These are phyloP conservation scores for Cyclocybe aegerita DNA, from an alignment of 768 basidiomycete genomes.

Conservation along the genomic window DNA sequence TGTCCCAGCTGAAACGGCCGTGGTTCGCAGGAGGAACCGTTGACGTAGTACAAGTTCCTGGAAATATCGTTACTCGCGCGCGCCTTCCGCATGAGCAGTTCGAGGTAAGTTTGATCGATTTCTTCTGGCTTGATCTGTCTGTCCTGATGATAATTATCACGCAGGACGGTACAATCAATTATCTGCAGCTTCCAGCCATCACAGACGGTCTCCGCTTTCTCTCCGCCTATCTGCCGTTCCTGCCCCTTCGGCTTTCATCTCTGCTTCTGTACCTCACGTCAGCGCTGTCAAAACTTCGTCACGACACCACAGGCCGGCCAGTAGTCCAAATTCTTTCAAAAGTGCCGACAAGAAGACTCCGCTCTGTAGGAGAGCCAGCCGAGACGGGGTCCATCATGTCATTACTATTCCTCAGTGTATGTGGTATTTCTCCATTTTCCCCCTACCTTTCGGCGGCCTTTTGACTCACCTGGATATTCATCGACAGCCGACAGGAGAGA, in stretches of 20 bases:
- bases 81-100: conserved; percentile 68
- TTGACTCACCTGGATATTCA: background rate
- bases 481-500: conserved; percentile 58
- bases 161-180: conserved; percentile 87
- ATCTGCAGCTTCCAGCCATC: conserved; percentile 72
- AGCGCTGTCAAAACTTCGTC: conserved; percentile 56
- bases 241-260: conserved; percentile 72
- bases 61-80: conserved; percentile 61
- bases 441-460: conserved; percentile 4
- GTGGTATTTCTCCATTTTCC: conserved; percentile 21
- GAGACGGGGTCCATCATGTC: conserved; percentile 66
- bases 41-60: conserved; percentile 82
- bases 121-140: conserved; percentile 2
- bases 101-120: conserved; percentile 49
- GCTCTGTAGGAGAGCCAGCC: conserved; percentile 60
- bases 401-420: conserved; percentile 61
- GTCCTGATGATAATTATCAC: conserved; percentile 2
- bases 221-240: conserved; percentile 75
- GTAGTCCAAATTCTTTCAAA: conserved; percentile 72
- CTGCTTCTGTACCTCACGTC: conserved; percentile 61
- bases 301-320: conserved; percentile 57
- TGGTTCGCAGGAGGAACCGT: conserved; percentile 89
- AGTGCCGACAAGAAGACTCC: conserved; percentile 51
- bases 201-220: conserved; percentile 78
- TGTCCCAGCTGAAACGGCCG: conserved; percentile 59